Base-by-base conservation (phyloP, 2,329 filamentous ascomycete species). In the Fusarium staphyleae region DNA sequence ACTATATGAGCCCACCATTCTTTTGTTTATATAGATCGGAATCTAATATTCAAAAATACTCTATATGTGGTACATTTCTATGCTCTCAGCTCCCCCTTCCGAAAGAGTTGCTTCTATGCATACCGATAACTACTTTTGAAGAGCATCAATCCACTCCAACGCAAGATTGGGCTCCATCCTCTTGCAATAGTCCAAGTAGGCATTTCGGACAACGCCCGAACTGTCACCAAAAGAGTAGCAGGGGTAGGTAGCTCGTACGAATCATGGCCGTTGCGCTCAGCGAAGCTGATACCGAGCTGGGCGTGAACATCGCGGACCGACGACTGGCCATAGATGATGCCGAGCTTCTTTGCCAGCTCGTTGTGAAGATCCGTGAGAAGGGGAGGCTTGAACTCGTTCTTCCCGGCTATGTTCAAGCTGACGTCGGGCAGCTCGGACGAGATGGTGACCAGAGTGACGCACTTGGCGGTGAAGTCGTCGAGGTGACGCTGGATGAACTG, bases 371-470 rank as follows among this genome's bases (percentile, higher is more conserved):
- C 77, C 2, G 74, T 74, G 4, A 78, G 66, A 3, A 78, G 76
- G 0, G 69, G 62, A 45, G 76, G 78, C 50, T 70, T 62, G 11
- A 79, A 64, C 7, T 67, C 71, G 26, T 75, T 67, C 68, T 78
- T 78, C 64, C 77, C 74, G 4, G 63, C 57, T 4, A 66, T 74
- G 7, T 66, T 69, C 33, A 78, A 62, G 4, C 72, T 70, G 2
- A 65, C 59, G 55, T 76, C 67, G 2, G 77, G 76, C 13, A 77
- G 68, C 52, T 77, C 73, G 0, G 75, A 75, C 1, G 75, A 71
- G 52, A 79, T 69, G 26, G 76, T 75, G 1, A 78, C 73, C 1
- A 78, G 66, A 2, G 72, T 74, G 18, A 76, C 74, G 11, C 74
- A 73, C 18, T 67, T 70, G 11, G 71, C 67, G 34, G 65, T 44